A percentile compares a stretch with the other conserved stretches of the same genome.
Evolutionary conservation across 2,329 filamentous ascomycete genomes (phyloP).

Genomic region (Botrytis squamosa): DNA sequence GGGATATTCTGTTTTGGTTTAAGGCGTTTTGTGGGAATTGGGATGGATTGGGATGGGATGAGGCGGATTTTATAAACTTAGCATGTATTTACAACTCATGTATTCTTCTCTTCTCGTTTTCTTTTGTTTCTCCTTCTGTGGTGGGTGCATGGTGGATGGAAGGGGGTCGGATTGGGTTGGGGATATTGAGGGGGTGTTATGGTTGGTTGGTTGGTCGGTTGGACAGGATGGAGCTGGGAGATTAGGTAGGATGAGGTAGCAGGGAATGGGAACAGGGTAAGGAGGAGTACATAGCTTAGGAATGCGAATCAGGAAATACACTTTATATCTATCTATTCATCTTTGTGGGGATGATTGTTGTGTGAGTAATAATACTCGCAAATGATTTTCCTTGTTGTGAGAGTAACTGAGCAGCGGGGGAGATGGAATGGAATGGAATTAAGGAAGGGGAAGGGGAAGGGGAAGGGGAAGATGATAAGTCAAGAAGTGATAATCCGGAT

Average conservation of each 20-base stretch:
- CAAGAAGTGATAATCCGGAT: background rate
- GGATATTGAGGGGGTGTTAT: background rate
- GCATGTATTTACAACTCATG: slow-evolving; percentile 13
- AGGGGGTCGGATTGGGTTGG: background rate
- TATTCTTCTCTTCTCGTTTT: slow-evolving; percentile 1
- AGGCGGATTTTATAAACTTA: background rate
- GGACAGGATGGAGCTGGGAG: background rate
- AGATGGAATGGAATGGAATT: too few relatives aligned
- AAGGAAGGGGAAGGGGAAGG: background rate
- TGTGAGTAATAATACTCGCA: background rate
- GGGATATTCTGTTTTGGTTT: background rate
- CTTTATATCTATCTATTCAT: background rate
- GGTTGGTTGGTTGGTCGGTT: background rate
- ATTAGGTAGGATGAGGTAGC: background rate
- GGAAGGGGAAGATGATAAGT: background rate
- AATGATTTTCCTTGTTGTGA: too few relatives aligned
- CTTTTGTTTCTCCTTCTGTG: background rate
- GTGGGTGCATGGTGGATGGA: background rate
- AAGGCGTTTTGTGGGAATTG: background rate
- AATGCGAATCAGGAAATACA: slow-evolving; percentile 1
- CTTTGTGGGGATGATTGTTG: background rate
- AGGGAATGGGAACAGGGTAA: background rate
- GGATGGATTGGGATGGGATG: background rate
- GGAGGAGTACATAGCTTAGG: slow-evolving; percentile 1
- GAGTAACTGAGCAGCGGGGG: too few relatives aligned